These are phyloP conservation scores for Neurospora intermedia DNA, from an alignment of 495 filamentous ascomycete species.

Conservation along the genomic window DNA sequence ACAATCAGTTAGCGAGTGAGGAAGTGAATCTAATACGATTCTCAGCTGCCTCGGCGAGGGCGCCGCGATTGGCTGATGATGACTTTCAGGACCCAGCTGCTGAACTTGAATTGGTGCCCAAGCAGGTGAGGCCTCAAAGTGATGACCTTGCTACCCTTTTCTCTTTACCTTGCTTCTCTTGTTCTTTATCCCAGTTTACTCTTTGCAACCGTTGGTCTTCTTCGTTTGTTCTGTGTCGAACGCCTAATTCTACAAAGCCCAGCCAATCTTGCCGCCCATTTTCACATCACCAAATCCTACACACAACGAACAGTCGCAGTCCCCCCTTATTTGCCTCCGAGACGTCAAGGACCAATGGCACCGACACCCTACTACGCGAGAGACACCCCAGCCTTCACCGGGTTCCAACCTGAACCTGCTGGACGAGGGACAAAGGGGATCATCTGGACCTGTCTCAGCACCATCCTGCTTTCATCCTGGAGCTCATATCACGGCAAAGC, in stretches of 20 bases:
- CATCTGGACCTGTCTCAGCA: background rate
- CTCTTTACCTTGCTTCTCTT: background rate
- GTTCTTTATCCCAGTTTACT: background rate
- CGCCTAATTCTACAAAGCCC: background rate
- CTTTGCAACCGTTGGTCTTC: background rate
- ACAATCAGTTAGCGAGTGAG: no score
- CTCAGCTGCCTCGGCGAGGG: no score
- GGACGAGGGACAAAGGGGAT: background rate
- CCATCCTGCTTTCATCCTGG: background rate
- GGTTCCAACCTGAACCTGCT: background rate
- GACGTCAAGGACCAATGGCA: background rate
- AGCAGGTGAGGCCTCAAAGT: background rate
- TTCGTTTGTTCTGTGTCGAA: background rate
- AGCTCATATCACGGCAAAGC: background rate
- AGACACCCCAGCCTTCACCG: background rate
- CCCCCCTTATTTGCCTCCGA: background rate
- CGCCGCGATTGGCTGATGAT: no score
- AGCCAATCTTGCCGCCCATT: background rate
- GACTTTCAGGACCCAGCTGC: no score
- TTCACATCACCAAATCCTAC: fast-evolving
- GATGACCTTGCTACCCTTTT: background rate
- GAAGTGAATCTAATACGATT: no score
- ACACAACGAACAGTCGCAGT: background rate
- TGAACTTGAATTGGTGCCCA: background rate
- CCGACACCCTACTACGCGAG: background rate